A percentile compares a stretch with the other conserved stretches of the same genome.
These are phyloP conservation scores for Pseudogymnoascus sp. DNA, from an alignment of 2,329 filamentous ascomycete genomes.

Conservation along the genomic window DNA sequence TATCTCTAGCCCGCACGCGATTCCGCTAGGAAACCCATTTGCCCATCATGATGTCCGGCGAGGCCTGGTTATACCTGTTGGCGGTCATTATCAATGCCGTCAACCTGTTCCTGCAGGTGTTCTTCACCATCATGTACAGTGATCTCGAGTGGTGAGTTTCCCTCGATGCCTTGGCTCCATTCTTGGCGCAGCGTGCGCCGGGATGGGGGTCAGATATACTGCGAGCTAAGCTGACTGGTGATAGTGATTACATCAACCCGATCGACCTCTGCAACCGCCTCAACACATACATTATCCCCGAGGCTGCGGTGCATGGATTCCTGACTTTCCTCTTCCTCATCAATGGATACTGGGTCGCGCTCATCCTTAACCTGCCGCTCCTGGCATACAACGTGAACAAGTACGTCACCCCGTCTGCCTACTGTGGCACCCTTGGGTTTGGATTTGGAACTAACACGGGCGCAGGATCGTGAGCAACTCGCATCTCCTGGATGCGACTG, in stretches of 20 bases:
- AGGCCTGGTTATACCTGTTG: slow-evolving; percentile 97
- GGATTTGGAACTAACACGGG: not conserved
- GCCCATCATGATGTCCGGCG: slow-evolving; percentile 71
- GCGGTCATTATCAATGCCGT: slow-evolving; percentile 99
- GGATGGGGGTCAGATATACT: not conserved
- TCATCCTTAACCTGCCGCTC: slow-evolving; percentile 86
- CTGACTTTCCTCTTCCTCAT: slow-evolving; percentile 91
- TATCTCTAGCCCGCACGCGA: not conserved
- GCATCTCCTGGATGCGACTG: slow-evolving; percentile 91
- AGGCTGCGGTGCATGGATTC: slow-evolving; percentile 95
- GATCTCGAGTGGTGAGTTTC: slow-evolving; percentile 92
- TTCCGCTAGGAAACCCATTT: not conserved
- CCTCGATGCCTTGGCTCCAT: slow-evolving; percentile 1
- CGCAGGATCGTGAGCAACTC: slow-evolving; percentile 90
- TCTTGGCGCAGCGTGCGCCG: not conserved
- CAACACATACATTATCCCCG: slow-evolving; percentile 98
- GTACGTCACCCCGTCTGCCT: slow-evolving; percentile 46
- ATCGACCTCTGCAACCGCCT: slow-evolving; percentile 99
- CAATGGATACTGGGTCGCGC: slow-evolving; percentile 96
- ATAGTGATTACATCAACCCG: slow-evolving; percentile 98
- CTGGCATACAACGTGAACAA: slow-evolving; percentile 95
- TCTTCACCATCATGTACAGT: slow-evolving; percentile 99
- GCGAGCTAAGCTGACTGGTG: not conserved
- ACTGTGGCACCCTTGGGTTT: not conserved
- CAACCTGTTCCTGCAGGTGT: slow-evolving; percentile 98